phyloP scores from a whole-genome alignment of 345 rosid genomes.

The Aquilaria malaccensis region DNA sequence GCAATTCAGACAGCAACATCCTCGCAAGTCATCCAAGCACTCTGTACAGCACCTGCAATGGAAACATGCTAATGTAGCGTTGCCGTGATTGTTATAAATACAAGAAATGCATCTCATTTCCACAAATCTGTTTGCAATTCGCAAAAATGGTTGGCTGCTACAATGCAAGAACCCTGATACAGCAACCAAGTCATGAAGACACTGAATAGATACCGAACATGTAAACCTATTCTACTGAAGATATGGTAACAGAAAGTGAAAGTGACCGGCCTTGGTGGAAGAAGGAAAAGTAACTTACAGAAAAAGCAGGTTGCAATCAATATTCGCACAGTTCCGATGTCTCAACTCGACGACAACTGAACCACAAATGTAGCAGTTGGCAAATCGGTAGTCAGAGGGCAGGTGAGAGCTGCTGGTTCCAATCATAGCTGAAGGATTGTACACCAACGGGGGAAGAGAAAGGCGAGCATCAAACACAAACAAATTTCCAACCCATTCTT shows the following conservation, averaged over 20 bases:
- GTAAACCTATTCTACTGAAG: neutral
- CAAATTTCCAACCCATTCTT: constrained; percentile 79
- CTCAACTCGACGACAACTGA: constrained; percentile 55
- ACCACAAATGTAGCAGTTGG: constrained; percentile 61
- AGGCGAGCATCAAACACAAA: constrained; percentile 90
- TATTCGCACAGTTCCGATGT: constrained; percentile 93
- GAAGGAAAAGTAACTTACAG: constrained; percentile 44
- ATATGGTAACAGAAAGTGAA: neutral
- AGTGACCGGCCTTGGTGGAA: neutral
- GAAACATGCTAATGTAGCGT: too few species aligned
- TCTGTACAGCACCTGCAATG: constrained; percentile 54
- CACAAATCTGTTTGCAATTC: too few species aligned
- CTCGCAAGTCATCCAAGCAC: constrained; percentile 49
- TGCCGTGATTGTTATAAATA: too few species aligned
- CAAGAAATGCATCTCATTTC: too few species aligned
- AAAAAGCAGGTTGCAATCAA: constrained; percentile 82
- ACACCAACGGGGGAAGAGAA: constrained; percentile 71
- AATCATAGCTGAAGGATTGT: constrained; percentile 26
- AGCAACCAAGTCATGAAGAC: too few species aligned
- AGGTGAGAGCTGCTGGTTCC: constrained; percentile 19
- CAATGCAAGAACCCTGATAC: too few species aligned
- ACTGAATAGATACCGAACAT: too few species aligned
- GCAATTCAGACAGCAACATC: constrained; percentile 72
- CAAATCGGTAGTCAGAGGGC: constrained; percentile 37
- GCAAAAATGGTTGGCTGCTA: too few species aligned